A percentile compares a stretch with the other conserved stretches of the same genome.
phyloP scores from a whole-genome alignment of 1,284 basidiomycete genomes.

The Ceratobasidium sp. region DNA sequence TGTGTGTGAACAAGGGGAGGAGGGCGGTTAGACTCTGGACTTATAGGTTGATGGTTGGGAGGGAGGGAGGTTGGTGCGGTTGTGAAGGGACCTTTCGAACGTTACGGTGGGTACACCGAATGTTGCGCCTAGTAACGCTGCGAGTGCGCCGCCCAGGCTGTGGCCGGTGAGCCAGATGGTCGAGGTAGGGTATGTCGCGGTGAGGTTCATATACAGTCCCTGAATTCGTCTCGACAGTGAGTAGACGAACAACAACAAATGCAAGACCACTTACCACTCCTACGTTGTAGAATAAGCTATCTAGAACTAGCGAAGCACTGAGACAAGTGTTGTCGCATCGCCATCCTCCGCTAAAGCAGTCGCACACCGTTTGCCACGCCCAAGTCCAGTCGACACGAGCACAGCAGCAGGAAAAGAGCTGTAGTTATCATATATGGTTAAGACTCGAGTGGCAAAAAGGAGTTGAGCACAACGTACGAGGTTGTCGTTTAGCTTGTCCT shows the following conservation, averaged over 20 bases:
- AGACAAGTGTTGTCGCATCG: conserved; percentile 87
- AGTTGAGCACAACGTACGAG: conserved; percentile 57
- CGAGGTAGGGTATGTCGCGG: conserved; percentile 82
- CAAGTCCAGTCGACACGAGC: conserved; percentile 93
- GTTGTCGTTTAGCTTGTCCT: conserved; percentile 98
- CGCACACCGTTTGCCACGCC: conserved; percentile 84
- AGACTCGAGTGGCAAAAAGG: neutral
- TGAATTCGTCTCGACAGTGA: conserved; percentile 52
- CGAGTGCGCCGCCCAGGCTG: conserved; percentile 88
- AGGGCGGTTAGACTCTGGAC: neutral
- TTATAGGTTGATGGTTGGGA: neutral
- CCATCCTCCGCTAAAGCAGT: conserved; percentile 80
- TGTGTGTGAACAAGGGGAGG: conserved; percentile 60
- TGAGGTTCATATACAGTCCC: conserved; percentile 85
- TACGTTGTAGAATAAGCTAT: conserved; percentile 90
- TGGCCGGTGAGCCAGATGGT: conserved; percentile 95
- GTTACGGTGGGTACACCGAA: conserved; percentile 95
- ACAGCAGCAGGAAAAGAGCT: conserved; percentile 96
- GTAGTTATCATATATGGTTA: conserved; percentile 75
- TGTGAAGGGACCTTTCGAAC: conserved; percentile 69
- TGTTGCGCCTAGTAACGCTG: conserved; percentile 88
- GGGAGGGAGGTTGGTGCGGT: too few species aligned
- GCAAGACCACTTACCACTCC: conserved; percentile 72
- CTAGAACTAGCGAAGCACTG: conserved; percentile 84
- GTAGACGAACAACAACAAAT: neutral